A percentile compares a stretch with the other conserved stretches of the same genome.
These are phyloP conservation scores for Colletotrichum endophyticum DNA, from an alignment of 2,329 filamentous ascomycete genomes.

Conservation along the genomic window DNA sequence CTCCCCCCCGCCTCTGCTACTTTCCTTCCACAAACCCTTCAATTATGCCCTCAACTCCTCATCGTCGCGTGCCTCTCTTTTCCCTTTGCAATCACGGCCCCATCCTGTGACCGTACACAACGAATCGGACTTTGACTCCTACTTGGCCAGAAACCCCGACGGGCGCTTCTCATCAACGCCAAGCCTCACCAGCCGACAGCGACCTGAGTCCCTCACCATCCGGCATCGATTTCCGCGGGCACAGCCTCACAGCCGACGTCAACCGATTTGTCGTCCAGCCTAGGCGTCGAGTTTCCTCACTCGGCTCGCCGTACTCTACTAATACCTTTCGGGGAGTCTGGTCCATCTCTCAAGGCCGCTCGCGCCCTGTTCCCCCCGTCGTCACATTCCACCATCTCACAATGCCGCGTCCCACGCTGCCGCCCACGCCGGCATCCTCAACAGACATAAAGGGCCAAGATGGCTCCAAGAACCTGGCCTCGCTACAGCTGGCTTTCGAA, in stretches of 20 bases:
- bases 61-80: background rate
- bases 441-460: constrained; percentile 80
- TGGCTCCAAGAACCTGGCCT: constrained; percentile 62
- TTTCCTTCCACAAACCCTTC: background rate
- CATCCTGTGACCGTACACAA: background rate
- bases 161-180: background rate
- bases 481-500: constrained; percentile 73
- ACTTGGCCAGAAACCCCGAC: background rate
- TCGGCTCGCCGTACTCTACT: background rate
- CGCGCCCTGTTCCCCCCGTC: background rate
- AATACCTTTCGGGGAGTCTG: background rate
- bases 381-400: constrained; percentile 8
- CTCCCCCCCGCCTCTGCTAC: background rate
- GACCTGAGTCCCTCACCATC: background rate
- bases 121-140: background rate
- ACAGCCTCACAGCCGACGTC: constrained; percentile 5
- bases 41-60: background rate
- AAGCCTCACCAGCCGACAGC: background rate
- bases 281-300: background rate
- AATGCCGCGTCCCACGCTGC: constrained; percentile 72
- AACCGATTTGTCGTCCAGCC: background rate
- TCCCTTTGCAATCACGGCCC: background rate
- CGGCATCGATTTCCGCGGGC: background rate
- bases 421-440: constrained; percentile 80
- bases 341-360: background rate